Percentiles rank a stretch among this genome's conserved stretches.
phyloP scores from a whole-genome alignment of 768 basidiomycete species.

The Ramaria sp. region DNA sequence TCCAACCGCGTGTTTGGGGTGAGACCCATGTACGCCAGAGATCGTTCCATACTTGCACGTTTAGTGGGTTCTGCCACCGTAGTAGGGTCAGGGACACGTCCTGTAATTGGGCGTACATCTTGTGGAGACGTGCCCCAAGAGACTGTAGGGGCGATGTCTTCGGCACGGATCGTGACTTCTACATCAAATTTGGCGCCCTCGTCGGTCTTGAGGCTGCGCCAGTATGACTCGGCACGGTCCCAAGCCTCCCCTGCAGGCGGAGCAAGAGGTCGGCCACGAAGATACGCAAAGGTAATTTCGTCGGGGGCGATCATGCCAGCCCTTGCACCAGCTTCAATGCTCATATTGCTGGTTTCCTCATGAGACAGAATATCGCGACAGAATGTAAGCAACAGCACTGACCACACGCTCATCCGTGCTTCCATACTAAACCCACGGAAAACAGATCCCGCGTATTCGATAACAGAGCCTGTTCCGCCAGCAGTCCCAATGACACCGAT shows the following conservation, averaged over 20 bases:
- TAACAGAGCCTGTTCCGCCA: slow-evolving; percentile 83
- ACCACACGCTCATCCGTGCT: slow-evolving; percentile 66
- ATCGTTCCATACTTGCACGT: slow-evolving; percentile 60
- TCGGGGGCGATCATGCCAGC: slow-evolving; percentile 92
- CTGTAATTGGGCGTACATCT: slow-evolving; percentile 77
- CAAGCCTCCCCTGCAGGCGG: slow-evolving; percentile 71
- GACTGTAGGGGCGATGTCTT: slow-evolving; percentile 81
- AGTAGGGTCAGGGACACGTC: slow-evolving; percentile 66
- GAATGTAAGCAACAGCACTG: background rate
- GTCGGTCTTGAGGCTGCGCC: slow-evolving; percentile 71
- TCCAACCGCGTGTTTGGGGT: slow-evolving; percentile 68
- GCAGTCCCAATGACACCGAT: slow-evolving; percentile 91
- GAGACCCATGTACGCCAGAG: slow-evolving; percentile 83
- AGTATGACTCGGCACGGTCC: slow-evolving; percentile 79
- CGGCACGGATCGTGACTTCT: slow-evolving; percentile 69
- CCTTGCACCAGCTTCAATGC: slow-evolving; percentile 86
- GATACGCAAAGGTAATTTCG: slow-evolving; percentile 76
- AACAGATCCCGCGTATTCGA: slow-evolving; percentile 86
- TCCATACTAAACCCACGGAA: slow-evolving; percentile 84
- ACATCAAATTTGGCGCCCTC: slow-evolving; percentile 78
- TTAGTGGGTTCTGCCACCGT: slow-evolving; percentile 53
- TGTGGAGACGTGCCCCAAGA: slow-evolving; percentile 93
- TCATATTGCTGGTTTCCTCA: slow-evolving; percentile 65
- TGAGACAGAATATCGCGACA: background rate
- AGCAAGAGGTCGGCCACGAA: slow-evolving; percentile 68